Conservation (phyloP, 495 filamentous ascomycete genomes). For the Astrothelium macrocarpum region DNA sequence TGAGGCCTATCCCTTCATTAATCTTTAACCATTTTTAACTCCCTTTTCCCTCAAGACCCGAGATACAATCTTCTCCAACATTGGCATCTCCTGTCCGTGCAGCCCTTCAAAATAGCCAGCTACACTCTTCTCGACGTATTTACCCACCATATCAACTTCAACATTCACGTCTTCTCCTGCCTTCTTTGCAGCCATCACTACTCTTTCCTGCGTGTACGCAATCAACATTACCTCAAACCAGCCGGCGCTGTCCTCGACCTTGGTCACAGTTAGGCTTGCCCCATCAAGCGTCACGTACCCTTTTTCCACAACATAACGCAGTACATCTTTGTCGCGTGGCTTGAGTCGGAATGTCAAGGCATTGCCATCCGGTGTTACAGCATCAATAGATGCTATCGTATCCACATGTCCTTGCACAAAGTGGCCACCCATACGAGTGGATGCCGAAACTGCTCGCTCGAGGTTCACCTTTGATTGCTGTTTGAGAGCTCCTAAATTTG, state of each 20-base stretch:
- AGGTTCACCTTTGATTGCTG: conserved; percentile 65
- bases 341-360: conserved; percentile 74
- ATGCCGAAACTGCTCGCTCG: conserved; percentile 78
- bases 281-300: conserved; percentile 93
- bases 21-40: neutral
- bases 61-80: conserved; percentile 78
- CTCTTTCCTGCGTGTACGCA: conserved; percentile 90
- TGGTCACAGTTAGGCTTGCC: conserved; percentile 87
- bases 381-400: conserved; percentile 63
- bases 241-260: conserved; percentile 54
- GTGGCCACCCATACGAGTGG: conserved; percentile 83
- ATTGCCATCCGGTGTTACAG: conserved; percentile 70
- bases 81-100: conserved; percentile 46
- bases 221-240: conserved; percentile 99
- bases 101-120: conserved; percentile 51
- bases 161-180: conserved; percentile 86
- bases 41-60: conserved; percentile 62
- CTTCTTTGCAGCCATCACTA: conserved; percentile 73
- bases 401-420: conserved; percentile 95
- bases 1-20: neutral
- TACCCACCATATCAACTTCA: conserved; percentile 96
- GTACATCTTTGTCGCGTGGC: conserved; percentile 53
- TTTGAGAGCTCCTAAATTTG: conserved; percentile 70
- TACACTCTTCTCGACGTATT: conserved; percentile 97
- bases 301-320: conserved; percentile 90